Evolutionary conservation across 2,329 filamentous ascomycete genomes (phyloP), one percentile per base, ranked within the genome.

Genomic region (Phaeophleospora eucalypticola): DNA sequence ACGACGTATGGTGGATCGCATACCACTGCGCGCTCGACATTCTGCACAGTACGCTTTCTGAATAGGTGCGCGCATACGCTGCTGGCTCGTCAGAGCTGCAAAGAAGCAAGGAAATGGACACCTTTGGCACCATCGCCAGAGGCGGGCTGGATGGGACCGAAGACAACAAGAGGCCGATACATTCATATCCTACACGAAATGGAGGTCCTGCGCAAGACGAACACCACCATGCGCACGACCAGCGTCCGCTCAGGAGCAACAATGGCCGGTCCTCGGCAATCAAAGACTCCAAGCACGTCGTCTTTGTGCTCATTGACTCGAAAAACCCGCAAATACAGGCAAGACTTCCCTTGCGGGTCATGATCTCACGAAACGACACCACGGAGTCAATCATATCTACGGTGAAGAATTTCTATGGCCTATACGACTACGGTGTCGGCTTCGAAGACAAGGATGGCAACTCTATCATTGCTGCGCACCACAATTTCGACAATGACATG

Each of bases 381-480:
- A 97, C 91, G 17, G 91, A 97, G 66, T 96, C 90, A 29, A 98
- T 98, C 71, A 88, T 97, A 55, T 93, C 89, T 12, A 97, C 93
- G 1, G 91, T 97, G 64, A 97, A 95, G 79, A 97, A 96, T 75
- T 97, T 97, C 73, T 97, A 95, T 66, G 93, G 93, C 51, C 79
- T 98, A 58, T 96, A 96, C 68, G 87, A 91, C 56, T 83, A 71
- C 40, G 90, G 93, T 57, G 86, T 98, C 64, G 95, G 89, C 71
- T 97, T 98, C 64, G 91, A 97, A 71, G 91, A 97, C 68, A 82
- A 87, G 55, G 76, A 86, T 61, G 89, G 88, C 62, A 91, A 87
- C 63, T 95, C 87, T 51, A 81, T 98, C 63, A 97, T 98, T 69
- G 89, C 91, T 54, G 83, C 89, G 51, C 96, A 95, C 68, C 91